phyloP scores from a whole-genome alignment of 352 stramenopile species.

The Globisporangium ultimum region DNA sequence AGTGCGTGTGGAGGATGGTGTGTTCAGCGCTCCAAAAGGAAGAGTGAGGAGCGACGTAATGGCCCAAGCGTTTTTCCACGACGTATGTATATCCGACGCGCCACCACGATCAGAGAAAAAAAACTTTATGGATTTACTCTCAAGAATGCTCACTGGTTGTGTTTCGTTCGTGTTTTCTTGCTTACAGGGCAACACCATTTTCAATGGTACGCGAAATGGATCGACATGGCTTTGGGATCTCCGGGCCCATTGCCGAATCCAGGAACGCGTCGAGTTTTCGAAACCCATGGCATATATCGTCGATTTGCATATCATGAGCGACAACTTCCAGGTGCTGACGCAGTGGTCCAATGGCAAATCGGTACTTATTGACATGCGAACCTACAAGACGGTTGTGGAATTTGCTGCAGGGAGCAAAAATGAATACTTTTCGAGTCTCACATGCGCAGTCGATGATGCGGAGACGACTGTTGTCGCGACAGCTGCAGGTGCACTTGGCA shows the following conservation, averaged over 20 bases:
- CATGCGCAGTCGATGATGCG: slow-evolving; percentile 23
- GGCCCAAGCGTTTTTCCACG: slow-evolving; percentile 33
- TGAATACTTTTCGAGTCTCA: slow-evolving; percentile 25
- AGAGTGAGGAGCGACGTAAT: slow-evolving; percentile 34
- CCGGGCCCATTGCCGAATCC: slow-evolving; percentile 16
- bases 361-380: slow-evolving; percentile 43
- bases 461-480: slow-evolving; percentile 39
- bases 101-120: no score
- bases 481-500: not conserved
- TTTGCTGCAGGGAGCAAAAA: slow-evolving; percentile 23
- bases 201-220: slow-evolving; percentile 49
- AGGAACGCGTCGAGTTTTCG: slow-evolving; percentile 10
- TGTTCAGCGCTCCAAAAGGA: slow-evolving; percentile 23
- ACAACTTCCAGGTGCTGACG: slow-evolving; percentile 32
- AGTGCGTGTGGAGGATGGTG: slow-evolving; percentile 4
- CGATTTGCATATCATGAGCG: slow-evolving; percentile 37
- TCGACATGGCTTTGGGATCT: slow-evolving; percentile 52
- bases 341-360: slow-evolving; percentile 48
- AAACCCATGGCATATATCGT: slow-evolving; percentile 28
- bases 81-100: slow-evolving; percentile 1
- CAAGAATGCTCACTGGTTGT: no score
- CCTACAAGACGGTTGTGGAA: slow-evolving; percentile 29
- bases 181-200: slow-evolving; percentile 29
- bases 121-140: no score
- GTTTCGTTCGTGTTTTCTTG: not conserved